A percentile compares a stretch with the other conserved stretches of the same genome.
Conservation (phyloP, 176 grass and related monocot species). For the Typha latifolia region DNA sequence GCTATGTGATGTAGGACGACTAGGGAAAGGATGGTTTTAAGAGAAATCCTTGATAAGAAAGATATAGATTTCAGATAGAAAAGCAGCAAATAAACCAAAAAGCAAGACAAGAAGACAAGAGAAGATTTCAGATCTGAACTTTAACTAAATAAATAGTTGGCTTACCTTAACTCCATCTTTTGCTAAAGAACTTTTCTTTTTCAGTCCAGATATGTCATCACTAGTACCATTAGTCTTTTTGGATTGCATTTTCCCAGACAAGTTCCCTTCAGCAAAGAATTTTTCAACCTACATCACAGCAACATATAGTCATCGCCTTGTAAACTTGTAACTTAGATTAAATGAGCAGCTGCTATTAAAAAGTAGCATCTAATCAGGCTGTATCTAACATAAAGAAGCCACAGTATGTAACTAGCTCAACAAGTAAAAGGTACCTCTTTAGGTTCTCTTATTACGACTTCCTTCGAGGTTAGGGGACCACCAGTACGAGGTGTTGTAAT, state of each 20-base stretch:
- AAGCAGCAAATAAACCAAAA: constrained; percentile 15
- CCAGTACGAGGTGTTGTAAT: constrained; percentile 32
- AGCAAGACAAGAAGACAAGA: neutral
- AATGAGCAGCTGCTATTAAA: neutral
- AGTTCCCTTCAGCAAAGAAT: constrained; percentile 44
- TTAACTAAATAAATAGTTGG: constrained; percentile 2
- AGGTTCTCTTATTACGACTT: constrained; percentile 39
- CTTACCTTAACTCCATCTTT: constrained; percentile 86
- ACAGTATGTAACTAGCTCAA: constrained; percentile 17
- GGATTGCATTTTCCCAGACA: constrained; percentile 46
- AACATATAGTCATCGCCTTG: constrained; percentile 7
- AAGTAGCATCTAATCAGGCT: neutral
- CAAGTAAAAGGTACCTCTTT: constrained; percentile 58
- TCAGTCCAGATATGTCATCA: constrained; percentile 45
- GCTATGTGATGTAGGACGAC: no score
- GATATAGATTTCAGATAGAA: no score
- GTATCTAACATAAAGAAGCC: constrained; percentile 12
- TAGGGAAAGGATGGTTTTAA: no score
- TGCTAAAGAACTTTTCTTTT: constrained; percentile 60
- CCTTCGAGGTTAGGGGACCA: constrained; percentile 44
- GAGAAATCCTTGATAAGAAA: no score
- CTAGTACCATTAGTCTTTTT: constrained; percentile 38
- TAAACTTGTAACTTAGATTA: neutral
- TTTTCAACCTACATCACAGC: constrained; percentile 34
- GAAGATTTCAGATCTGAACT: neutral